These are phyloP conservation scores for Lentinula edodes DNA, from an alignment of 768 basidiomycete genomes.

Conservation along the genomic window DNA sequence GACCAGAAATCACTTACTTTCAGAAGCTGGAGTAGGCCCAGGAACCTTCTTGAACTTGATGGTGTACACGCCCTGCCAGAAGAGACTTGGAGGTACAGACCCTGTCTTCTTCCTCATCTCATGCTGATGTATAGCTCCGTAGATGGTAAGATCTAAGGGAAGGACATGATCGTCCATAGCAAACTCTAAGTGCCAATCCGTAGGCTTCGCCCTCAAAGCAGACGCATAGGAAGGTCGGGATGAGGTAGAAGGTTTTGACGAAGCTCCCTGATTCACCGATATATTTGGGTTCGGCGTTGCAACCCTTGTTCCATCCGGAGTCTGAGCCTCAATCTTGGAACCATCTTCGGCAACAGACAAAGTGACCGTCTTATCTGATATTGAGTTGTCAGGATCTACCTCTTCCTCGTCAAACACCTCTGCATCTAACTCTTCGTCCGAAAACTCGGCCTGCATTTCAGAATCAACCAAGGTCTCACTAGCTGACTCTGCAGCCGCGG, in stretches of 20 bases:
- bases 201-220: slow-evolving; percentile 87
- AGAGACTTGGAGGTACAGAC: slow-evolving; percentile 56
- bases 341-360: slow-evolving; percentile 85
- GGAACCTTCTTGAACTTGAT: slow-evolving; percentile 90
- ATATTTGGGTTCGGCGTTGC: slow-evolving; percentile 69
- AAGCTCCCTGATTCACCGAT: slow-evolving; percentile 29
- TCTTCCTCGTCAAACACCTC: slow-evolving; percentile 84
- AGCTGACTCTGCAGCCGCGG: slow-evolving; percentile 32
- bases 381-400: slow-evolving; percentile 63
- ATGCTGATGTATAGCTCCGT: slow-evolving; percentile 93
- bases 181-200: slow-evolving; percentile 97
- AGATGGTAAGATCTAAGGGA: slow-evolving; percentile 87
- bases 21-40: slow-evolving; percentile 66
- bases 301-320: slow-evolving; percentile 92
- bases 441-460: slow-evolving; percentile 68
- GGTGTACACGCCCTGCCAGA: slow-evolving; percentile 89
- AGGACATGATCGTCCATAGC: slow-evolving; percentile 85
- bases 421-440: slow-evolving; percentile 82
- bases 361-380: slow-evolving; percentile 81
- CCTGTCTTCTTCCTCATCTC: slow-evolving; percentile 74
- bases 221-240: slow-evolving; percentile 81
- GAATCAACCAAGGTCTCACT: slow-evolving; percentile 61
- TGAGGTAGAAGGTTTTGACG: slow-evolving; percentile 25
- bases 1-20: slow-evolving; percentile 37
- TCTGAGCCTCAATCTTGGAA: slow-evolving; percentile 91